Evolutionary conservation across 2,329 filamentous ascomycete species (phyloP).

Genomic region (Bisporella sp.): DNA sequence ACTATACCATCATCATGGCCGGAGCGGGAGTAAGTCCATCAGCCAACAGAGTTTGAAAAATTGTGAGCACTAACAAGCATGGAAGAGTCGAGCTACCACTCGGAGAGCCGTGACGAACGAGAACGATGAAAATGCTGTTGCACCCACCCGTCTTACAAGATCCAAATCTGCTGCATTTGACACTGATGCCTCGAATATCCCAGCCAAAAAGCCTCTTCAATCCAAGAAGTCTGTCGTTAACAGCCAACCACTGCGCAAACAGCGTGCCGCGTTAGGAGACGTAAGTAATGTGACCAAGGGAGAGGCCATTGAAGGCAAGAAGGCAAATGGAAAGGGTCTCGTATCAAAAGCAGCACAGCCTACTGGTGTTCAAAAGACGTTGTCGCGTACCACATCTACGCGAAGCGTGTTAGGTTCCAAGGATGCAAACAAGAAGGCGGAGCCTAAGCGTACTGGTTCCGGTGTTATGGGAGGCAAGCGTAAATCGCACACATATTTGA

Average conservation of each 20-base stretch:
- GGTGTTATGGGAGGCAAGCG: slow-evolving; percentile 61
- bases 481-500: slow-evolving; percentile 55
- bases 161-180: slow-evolving; percentile 76
- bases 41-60: not conserved
- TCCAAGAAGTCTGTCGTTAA: slow-evolving; percentile 58
- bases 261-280: slow-evolving; percentile 78
- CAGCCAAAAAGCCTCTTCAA: slow-evolving; percentile 57
- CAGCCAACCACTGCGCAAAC: slow-evolving; percentile 53
- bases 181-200: slow-evolving; percentile 48
- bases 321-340: slow-evolving; percentile 64
- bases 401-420: slow-evolving; percentile 60
- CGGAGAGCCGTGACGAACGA: slow-evolving; percentile 78
- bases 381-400: slow-evolving; percentile 47
- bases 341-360: slow-evolving; percentile 77
- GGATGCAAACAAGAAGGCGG: slow-evolving; percentile 57
- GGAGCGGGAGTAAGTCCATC: not conserved
- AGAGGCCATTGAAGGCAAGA: slow-evolving; percentile 65
- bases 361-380: slow-evolving; percentile 70
- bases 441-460: slow-evolving; percentile 69
- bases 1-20: not conserved
- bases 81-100: slow-evolving; percentile 58
- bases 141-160: slow-evolving; percentile 79
- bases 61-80: slow-evolving; percentile 31
- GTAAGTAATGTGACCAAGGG: slow-evolving; percentile 91
- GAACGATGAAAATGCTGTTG: slow-evolving; percentile 80